A percentile compares a stretch with the other conserved stretches of the same genome.
Conservation (phyloP, 208 protist species). For the Histomonas meleagridis region DNA sequence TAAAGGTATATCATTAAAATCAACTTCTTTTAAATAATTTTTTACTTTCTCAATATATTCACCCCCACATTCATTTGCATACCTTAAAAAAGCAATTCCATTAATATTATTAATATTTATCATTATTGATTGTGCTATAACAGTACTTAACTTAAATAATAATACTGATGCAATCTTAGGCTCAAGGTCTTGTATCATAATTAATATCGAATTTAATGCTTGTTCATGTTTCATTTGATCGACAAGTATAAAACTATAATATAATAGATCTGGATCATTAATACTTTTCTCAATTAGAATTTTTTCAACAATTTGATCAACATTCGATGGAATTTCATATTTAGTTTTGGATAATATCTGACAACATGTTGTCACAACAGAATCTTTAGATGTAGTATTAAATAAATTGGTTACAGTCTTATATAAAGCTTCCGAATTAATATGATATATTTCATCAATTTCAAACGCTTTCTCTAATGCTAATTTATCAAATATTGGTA, state of each 20-base stretch:
- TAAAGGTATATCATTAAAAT: neutral
- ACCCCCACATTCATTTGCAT: neutral
- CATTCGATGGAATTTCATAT: neutral
- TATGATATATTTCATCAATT: neutral
- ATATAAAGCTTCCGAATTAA: neutral
- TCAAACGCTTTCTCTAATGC: neutral
- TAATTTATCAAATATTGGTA: neutral
- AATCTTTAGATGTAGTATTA: slow-evolving; percentile 4
- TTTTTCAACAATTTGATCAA: neutral
- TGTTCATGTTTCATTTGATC: slow-evolving; percentile 9
- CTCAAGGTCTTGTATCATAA: neutral
- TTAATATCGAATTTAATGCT: neutral
- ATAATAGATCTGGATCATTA: neutral
- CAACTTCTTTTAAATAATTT: neutral
- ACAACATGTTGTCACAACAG: neutral
- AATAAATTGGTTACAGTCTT: neutral
- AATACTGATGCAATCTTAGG: neutral
- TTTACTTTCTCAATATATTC: neutral
- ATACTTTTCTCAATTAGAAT: neutral
- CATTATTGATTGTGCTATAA: neutral
- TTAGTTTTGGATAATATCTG: neutral
- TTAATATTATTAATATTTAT: neutral
- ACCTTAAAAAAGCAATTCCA: neutral
- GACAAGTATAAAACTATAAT: neutral
- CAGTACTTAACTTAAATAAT: neutral